These are phyloP conservation scores for Malassezia sympodialis DNA, from an alignment of 1,284 basidiomycete genomes.

Conservation along the genomic window DNA sequence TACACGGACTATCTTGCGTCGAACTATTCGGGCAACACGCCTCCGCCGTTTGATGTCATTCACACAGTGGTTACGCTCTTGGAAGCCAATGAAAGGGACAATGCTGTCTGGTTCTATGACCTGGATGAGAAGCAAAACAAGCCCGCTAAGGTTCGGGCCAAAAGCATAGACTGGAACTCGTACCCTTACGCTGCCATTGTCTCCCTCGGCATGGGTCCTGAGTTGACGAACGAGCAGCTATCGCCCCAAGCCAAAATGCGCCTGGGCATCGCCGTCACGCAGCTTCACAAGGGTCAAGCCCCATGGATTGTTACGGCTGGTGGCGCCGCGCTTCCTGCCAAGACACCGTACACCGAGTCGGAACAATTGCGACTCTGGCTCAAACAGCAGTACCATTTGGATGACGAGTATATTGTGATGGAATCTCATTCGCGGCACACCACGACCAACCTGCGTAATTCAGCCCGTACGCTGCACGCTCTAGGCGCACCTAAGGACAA, in stretches of 20 bases:
- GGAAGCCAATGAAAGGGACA: background rate
- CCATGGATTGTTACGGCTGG: background rate
- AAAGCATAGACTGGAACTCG: background rate
- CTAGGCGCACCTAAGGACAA: background rate
- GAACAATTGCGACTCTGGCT: background rate
- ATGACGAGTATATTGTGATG: background rate
- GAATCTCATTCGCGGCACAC: background rate
- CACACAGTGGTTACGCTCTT: background rate
- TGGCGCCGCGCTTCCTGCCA: background rate
- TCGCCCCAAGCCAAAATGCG: background rate
- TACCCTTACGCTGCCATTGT: background rate
- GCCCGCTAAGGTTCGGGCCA: background rate
- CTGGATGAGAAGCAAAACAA: background rate
- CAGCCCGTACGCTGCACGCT: background rate
- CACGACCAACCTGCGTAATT: background rate
- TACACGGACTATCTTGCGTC: background rate
- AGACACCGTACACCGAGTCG: background rate
- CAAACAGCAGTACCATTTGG: background rate
- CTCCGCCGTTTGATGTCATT: background rate
- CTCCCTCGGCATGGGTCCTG: background rate
- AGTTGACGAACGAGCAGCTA: background rate
- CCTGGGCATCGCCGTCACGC: background rate
- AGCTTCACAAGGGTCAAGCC: background rate
- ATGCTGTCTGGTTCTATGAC: constrained; percentile 3
- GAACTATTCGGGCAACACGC: background rate